Evolutionary conservation across 2,329 filamentous ascomycete genomes (phyloP), one percentile per base, ranked within the genome.

Genomic region (Cordyceps cateniannulata): DNA sequence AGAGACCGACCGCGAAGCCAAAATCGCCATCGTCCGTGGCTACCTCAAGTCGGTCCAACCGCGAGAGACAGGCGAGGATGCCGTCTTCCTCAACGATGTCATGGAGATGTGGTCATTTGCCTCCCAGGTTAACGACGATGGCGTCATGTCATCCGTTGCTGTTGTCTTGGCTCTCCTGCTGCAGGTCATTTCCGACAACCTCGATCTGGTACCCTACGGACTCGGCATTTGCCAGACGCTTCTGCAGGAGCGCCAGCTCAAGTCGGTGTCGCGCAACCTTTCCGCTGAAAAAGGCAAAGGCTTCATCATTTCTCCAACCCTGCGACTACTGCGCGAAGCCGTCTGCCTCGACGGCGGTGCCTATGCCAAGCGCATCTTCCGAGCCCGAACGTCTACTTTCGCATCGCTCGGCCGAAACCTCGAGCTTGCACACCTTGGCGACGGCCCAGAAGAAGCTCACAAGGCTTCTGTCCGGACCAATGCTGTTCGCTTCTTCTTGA

Each of bases 101-200:
- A 89, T 96, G 75, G 89, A 96, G 67, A 91, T 87, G 62, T 98
- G 93, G 93, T 86, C 85, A 52, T 92, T 90, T 76, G 92, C 90
- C 4, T 85, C 86, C 32, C 87, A 90, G 71, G 85, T 85, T 65
- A 91, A 90, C 70, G 89, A 93, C 66, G 92, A 96, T 62, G 84
- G 86, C 59, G 78, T 97, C 62, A 82, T 95, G 70, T 93, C 92
- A 1, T 85, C 90, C 8, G 85, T 95, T 3, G 86, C 89, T 1
- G 90, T 93, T 1, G 87, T 92, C 8, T 77, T 99, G 32, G 90
- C 91, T 1, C 81, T 96, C 22, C 82, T 98, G 50, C 78, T 98
- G 40, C 91, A 88, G 72, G 84, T 89, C 24, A 80, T 96, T 51
- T 93, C 92, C 0, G 82, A 80, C 45, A 82, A 88, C 18, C 77